These are phyloP conservation scores for Solanum hybrid DNA, from an alignment of 305 asterid species.

Conservation along the genomic window DNA sequence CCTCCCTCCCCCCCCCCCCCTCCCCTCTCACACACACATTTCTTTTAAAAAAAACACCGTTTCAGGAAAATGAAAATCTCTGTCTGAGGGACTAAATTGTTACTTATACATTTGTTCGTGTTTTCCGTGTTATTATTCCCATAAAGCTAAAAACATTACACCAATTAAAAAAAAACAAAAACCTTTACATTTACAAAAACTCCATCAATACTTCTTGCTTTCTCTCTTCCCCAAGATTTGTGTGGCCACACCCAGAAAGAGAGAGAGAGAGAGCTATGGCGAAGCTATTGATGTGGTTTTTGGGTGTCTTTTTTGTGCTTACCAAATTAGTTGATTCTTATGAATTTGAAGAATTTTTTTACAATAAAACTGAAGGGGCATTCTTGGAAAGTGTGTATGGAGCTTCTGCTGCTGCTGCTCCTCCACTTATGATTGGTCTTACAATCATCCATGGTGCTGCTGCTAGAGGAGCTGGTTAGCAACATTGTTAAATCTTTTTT, in stretches of 20 bases:
- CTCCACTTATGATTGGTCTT: conserved; percentile 30
- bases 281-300: conserved; percentile 27
- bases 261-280: conserved; percentile 22
- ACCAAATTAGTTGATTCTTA: conserved; percentile 33
- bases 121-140: conserved; percentile 3
- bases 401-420: conserved; percentile 10
- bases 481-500: neutral
- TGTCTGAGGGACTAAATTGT: conserved; percentile 12
- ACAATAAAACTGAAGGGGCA: conserved; percentile 35
- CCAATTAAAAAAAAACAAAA: neutral
- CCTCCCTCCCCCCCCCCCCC: neutral
- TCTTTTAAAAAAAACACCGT: neutral
- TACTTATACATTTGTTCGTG: neutral
- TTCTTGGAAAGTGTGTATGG: conserved; percentile 40
- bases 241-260: neutral
- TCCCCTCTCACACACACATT: neutral
- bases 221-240: conserved; percentile 20
- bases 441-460: conserved; percentile 40
- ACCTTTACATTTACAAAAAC: neutral
- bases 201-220: neutral
- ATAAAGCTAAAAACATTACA: neutral
- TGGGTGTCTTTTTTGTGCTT: conserved; percentile 24
- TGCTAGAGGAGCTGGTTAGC: conserved; percentile 35
- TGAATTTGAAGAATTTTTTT: conserved; percentile 36
- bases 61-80: conserved; percentile 7